Conservation (phyloP, 164 flowering plant species). For the Taxillus chinensis region DNA sequence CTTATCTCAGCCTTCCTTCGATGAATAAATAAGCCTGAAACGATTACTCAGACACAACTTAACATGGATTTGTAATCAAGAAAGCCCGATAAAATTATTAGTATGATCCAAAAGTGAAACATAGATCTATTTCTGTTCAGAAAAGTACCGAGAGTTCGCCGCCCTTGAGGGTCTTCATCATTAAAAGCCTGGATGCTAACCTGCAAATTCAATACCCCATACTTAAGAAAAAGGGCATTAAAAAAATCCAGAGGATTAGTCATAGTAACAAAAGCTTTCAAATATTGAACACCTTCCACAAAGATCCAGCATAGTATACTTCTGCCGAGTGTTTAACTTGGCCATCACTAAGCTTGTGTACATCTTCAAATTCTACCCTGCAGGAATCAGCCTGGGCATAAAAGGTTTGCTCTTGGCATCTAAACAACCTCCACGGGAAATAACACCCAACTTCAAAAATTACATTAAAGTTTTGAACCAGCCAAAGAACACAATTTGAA, state of each 20-base stretch:
- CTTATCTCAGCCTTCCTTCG: constrained; percentile 81
- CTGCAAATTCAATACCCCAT: constrained; percentile 24
- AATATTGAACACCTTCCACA: constrained; percentile 72
- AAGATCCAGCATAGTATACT: constrained; percentile 92
- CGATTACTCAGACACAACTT: neutral
- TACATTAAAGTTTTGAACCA: too few species aligned
- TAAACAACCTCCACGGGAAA: too few species aligned
- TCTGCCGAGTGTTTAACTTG: constrained; percentile 97
- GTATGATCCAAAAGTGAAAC: neutral
- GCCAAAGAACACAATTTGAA: neutral
- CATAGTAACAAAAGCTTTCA: neutral
- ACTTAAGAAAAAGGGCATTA: too few species aligned
- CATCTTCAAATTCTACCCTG: constrained; percentile 95
- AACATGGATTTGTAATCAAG: neutral
- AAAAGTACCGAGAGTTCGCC: constrained; percentile 86
- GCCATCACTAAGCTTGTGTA: constrained; percentile 85
- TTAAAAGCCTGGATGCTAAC: constrained; percentile 95
- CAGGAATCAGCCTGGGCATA: neutral
- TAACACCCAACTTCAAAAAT: too few species aligned
- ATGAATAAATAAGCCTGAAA: constrained; percentile 89
- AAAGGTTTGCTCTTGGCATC: too few species aligned
- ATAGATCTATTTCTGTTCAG: neutral
- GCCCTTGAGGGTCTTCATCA: constrained; percentile 99
- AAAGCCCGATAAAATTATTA: constrained; percentile 1
- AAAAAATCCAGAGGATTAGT: too few species aligned